Conservation (phyloP, 208 protist genomes). For the Leishmania mexicana region DNA sequence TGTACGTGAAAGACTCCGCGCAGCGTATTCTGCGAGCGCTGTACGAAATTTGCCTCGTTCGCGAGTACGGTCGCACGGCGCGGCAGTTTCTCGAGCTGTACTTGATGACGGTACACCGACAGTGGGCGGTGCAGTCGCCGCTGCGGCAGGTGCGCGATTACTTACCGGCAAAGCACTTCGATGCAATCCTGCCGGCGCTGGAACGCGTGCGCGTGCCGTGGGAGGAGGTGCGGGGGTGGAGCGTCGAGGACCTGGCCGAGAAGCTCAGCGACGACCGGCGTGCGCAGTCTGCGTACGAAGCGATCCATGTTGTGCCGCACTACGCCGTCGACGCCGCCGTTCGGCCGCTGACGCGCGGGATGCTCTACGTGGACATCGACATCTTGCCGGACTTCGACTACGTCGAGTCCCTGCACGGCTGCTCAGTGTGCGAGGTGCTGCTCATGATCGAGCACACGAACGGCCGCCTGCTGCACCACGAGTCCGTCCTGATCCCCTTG, state of each 20-base stretch:
- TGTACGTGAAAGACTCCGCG: conserved; percentile 99
- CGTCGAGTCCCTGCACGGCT: conserved; percentile 92
- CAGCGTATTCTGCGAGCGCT: conserved; percentile 91
- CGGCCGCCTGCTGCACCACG: conserved; percentile 97
- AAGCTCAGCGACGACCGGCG: conserved; percentile 86
- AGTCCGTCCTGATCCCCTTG: conserved; percentile 94
- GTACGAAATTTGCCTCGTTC: conserved; percentile 96
- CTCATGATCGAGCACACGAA: conserved; percentile 97
- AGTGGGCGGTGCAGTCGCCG: conserved; percentile 97
- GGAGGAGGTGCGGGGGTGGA: conserved; percentile 95
- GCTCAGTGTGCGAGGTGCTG: conserved; percentile 90
- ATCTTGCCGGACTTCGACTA: conserved; percentile 97
- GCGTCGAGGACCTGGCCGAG: conserved; percentile 93
- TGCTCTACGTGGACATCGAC: conserved; percentile 96
- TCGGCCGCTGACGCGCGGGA: conserved; percentile 96
- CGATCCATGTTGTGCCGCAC: conserved; percentile 96
- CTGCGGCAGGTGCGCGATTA: conserved; percentile 86
- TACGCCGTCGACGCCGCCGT: conserved; percentile 89
- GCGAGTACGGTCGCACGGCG: conserved; percentile 97
- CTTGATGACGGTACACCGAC: conserved; percentile 95
- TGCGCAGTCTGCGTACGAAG: conserved; percentile 87
- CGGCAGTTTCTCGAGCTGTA: conserved; percentile 88
- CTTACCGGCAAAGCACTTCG: conserved; percentile 81
- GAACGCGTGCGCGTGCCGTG: conserved; percentile 96
- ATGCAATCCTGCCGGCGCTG: conserved; percentile 92